phyloP scores from a whole-genome alignment of 176 grass and related monocot genomes.

The Miscanthus lutarioriparius region DNA sequence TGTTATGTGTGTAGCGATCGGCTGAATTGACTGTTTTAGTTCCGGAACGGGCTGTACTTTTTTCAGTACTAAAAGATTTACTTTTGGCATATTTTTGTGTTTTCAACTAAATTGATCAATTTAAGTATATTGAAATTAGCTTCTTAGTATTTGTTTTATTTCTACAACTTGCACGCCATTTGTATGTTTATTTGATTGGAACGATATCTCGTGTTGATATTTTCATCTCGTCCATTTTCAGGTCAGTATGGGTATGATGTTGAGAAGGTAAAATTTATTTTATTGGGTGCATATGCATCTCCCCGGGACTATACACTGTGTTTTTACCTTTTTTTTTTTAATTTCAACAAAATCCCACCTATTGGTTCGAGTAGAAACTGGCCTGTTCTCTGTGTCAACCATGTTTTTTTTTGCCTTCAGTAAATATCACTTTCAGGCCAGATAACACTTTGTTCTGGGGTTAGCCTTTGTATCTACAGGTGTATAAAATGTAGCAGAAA shows the following conservation, averaged over 20 bases:
- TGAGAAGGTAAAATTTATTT: conserved; percentile 63
- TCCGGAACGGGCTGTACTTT: not conserved
- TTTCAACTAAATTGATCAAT: not conserved
- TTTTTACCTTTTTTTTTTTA: not conserved
- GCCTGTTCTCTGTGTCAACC: not conserved
- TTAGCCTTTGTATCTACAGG: not conserved
- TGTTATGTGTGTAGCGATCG: not conserved
- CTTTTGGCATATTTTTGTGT: not conserved
- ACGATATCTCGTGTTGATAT: conserved; percentile 14
- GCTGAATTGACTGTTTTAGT: not conserved
- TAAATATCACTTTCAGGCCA: not conserved
- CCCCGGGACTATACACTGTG: not conserved
- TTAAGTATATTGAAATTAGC: not conserved
- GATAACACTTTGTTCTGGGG: not conserved
- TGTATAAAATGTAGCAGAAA: not conserved
- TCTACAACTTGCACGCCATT: conserved; percentile 2
- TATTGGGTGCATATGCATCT: conserved; percentile 19
- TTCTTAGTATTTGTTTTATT: conserved; percentile 2
- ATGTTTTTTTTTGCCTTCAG: not conserved
- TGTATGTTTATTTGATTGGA: not conserved
- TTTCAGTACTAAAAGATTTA: not conserved
- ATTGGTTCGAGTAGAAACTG: conserved; percentile 12
- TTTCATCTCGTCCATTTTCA: conserved; percentile 51
- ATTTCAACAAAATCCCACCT: not conserved
- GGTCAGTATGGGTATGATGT: conserved; percentile 65